Evolutionary conservation across 441 rosid species (phyloP).

Genomic region (Rhodomyrtus psidioides): DNA sequence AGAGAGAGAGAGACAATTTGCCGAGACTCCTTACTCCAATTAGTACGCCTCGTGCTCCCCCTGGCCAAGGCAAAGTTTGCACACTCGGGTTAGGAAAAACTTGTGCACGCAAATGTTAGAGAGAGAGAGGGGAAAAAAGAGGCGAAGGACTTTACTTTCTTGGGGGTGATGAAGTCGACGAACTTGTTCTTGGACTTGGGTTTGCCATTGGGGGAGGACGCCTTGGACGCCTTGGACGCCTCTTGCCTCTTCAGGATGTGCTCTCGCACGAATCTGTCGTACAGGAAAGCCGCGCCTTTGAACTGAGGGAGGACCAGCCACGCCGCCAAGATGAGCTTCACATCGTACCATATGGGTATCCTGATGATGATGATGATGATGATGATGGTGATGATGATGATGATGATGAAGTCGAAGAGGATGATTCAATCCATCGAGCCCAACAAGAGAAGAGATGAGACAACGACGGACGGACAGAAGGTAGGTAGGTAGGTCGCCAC

Average conservation of each 20-base stretch:
- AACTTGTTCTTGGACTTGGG: slow-evolving; percentile 31
- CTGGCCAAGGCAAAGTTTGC: background rate
- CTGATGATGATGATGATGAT: slow-evolving; percentile 6
- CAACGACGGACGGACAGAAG: no score
- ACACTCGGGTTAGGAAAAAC: background rate
- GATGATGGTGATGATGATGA: background rate
- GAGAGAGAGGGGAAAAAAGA: background rate
- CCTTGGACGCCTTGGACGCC: background rate
- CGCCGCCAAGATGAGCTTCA: slow-evolving; percentile 45
- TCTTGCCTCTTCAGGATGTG: slow-evolving; percentile 23
- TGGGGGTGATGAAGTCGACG: slow-evolving; percentile 29
- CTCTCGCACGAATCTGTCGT: slow-evolving; percentile 54
- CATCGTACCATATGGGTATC: slow-evolving; percentile 80
- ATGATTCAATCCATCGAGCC: background rate
- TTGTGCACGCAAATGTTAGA: background rate
- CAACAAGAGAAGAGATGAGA: background rate
- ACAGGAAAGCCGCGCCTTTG: slow-evolving; percentile 81
- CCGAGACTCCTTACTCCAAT: background rate
- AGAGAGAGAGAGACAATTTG: background rate
- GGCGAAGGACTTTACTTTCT: slow-evolving; percentile 18
- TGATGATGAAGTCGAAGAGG: background rate
- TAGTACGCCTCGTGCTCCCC: background rate
- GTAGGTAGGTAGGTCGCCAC: background rate
- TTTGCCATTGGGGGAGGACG: background rate
- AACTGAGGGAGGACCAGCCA: slow-evolving; percentile 87